Evolutionary conservation across 345 rosid genomes (phyloP), one percentile per base, ranked within the genome.

Genomic region (Citrus maxima): DNA sequence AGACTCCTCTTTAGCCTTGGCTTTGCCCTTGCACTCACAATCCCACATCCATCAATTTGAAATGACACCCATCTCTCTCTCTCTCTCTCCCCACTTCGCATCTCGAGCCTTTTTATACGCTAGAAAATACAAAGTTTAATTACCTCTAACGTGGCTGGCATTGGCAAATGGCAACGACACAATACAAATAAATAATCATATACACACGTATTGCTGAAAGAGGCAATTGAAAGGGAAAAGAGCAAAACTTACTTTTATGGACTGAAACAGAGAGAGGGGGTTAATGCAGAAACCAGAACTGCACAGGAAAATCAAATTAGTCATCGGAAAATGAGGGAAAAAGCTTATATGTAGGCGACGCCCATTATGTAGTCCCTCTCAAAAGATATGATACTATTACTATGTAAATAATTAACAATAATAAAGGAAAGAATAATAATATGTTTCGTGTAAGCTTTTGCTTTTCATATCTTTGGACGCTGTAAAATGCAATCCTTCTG

Each of bases 31-130:
- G 10, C 35, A 67, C 79, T 65, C 79, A 1, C 51, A 46, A 46
- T 12, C 18, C 51, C 18, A 12, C 16, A 13, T 46, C 51, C 51
- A 46, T 46, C 51, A 46, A 46, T 46, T 46, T 46, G 51, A 28
- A 14, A 73, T 25, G 30, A 12, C 69, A 18, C 64, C 40, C 59
- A 2, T 75, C 56, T 65, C 27, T 66, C 49, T 37, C 38, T 37
- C 42, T 34, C 42, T 38, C 42, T 59, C 76, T 25, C 49, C 24
- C 63, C 22, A 0, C 80, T 75, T 77, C 80, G 80, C 58, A 61
- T 54, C 40, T 67, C 78, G 80, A 79, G 82, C 68, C 82, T 67
- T n/a, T 5, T 51, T 51, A 4, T 18, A 14, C 56, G 18, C 19
- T 4, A 1, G 56, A 51, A 16, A 51, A 51, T 16, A 54, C 58